phyloP scores from a whole-genome alignment of 2,329 filamentous ascomycete species.

The Hymenoscyphus repandus region DNA sequence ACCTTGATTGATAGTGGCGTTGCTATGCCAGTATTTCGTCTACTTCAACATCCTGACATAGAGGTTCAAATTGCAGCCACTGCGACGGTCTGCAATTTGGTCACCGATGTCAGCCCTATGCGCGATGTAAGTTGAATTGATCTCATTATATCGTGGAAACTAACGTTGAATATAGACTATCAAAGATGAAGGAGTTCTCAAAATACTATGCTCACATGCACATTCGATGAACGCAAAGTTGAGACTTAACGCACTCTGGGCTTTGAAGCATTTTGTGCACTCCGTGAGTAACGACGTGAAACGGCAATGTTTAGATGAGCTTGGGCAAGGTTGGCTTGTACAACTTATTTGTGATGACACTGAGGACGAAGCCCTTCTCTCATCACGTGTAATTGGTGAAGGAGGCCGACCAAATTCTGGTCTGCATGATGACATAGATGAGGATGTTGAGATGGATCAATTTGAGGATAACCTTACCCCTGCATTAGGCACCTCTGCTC shows the following conservation, averaged over 20 bases:
- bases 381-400: conserved; percentile 28
- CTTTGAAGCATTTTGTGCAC: conserved; percentile 82
- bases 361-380: conserved; percentile 46
- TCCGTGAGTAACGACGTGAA: conserved; percentile 68
- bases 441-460: conserved; percentile 40
- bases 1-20: conserved; percentile 82
- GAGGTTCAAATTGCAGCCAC: conserved; percentile 85
- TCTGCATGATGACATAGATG: background rate
- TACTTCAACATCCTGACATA: conserved; percentile 69
- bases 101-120: conserved; percentile 87
- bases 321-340: conserved; percentile 76
- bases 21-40: conserved; percentile 67
- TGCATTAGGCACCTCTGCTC: conserved; percentile 18
- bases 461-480: conserved; percentile 36
- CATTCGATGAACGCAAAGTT: conserved; percentile 75
- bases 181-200: conserved; percentile 67
- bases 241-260: conserved; percentile 84
- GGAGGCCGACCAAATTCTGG: background rate
- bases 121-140: conserved; percentile 58
- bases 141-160: background rate
- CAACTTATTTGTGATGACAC: conserved; percentile 66
- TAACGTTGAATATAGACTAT: conserved; percentile 50
- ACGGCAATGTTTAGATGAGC: conserved; percentile 68
- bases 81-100: conserved; percentile 76
- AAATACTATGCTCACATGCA: conserved; percentile 75